A percentile compares a stretch with the other conserved stretches of the same genome.
phyloP scores from a whole-genome alignment of 2,329 filamentous ascomycete genomes.

The Capronia epimyces region DNA sequence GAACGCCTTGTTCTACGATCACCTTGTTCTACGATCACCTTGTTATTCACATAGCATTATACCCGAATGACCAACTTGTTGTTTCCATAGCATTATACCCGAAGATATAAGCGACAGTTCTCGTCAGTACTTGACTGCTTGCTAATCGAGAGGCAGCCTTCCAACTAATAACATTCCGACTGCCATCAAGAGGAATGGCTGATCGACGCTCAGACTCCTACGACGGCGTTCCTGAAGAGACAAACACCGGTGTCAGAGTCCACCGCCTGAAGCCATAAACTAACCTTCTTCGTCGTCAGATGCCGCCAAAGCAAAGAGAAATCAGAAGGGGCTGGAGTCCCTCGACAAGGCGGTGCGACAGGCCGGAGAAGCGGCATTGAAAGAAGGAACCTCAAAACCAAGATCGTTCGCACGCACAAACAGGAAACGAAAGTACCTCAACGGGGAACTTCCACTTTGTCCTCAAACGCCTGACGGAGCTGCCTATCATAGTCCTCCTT shows the following conservation, averaged over 20 bases:
- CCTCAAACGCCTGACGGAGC: conserved; percentile 19
- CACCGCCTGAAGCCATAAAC: conserved; percentile 6
- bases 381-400: conserved; percentile 5
- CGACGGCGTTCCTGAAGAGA: conserved; percentile 11
- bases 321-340: conserved; percentile 8
- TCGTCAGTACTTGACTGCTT: no score
- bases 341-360: conserved; percentile 11
- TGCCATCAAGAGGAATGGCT: conserved; percentile 6
- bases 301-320: conserved; percentile 14
- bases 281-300: conserved; percentile 10
- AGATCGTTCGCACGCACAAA: neutral
- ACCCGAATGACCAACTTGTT: no score
- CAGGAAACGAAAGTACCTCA: conserved; percentile 7
- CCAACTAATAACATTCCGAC: neutral
- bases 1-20: no score
- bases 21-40: no score
- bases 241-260: conserved; percentile 6
- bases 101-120: no score
- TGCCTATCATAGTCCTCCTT: conserved; percentile 26
- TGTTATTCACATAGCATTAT: no score
- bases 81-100: no score
- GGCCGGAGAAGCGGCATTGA: conserved; percentile 4
- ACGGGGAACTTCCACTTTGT: conserved; percentile 1
- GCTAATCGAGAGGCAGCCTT: no score
- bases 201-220: conserved; percentile 10